Conservation (phyloP, 768 basidiomycete species). For the Mycena kentingensis region DNA sequence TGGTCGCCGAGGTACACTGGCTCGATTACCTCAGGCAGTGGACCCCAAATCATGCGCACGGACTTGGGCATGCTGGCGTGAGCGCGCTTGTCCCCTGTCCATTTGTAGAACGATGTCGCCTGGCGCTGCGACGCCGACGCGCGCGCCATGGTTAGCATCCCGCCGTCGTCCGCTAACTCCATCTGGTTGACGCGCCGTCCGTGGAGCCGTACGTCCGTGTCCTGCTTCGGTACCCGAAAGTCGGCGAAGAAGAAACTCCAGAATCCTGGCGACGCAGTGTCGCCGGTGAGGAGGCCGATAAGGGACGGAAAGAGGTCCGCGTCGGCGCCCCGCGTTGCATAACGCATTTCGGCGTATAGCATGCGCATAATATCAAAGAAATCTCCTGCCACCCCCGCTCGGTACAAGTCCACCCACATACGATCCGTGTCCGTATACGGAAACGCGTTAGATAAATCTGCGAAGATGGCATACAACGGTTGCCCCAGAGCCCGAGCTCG, state of each 20-base stretch:
- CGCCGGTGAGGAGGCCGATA: slow-evolving; percentile 31
- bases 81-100: slow-evolving; percentile 27
- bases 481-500: slow-evolving; percentile 14
- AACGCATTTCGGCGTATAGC: slow-evolving; percentile 24
- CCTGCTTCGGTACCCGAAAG: slow-evolving; percentile 10
- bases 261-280: slow-evolving; percentile 28
- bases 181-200: no score
- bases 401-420: slow-evolving; percentile 30
- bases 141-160: no score
- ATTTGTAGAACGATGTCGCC: no score
- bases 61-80: slow-evolving; percentile 26
- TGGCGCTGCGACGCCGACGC: no score
- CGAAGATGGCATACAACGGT: slow-evolving; percentile 25
- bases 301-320: slow-evolving; percentile 19
- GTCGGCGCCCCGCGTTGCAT: slow-evolving; percentile 13
- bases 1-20: slow-evolving; percentile 1
- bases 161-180: no score
- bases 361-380: slow-evolving; percentile 31
- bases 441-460: slow-evolving; percentile 36
- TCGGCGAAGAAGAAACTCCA: slow-evolving; percentile 30
- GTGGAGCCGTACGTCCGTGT: no score
- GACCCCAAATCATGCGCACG: slow-evolving; percentile 22
- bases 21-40: neutral
- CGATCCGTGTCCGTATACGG: slow-evolving; percentile 32
- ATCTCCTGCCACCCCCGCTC: slow-evolving; percentile 24